Conservation (phyloP, 345 rosid genomes). For the Angophora floribunda region DNA sequence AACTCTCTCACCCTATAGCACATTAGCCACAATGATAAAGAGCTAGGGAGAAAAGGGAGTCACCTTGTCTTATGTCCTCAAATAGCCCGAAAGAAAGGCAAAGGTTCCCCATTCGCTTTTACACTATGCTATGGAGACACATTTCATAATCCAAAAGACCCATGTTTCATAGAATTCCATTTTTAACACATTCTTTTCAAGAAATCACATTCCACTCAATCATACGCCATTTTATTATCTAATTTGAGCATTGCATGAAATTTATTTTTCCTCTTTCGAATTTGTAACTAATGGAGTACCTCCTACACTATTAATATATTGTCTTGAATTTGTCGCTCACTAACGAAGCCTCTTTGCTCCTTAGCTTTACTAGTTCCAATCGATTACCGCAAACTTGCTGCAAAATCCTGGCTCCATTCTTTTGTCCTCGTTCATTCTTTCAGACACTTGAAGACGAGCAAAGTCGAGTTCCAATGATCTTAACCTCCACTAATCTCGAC, state of each 20-base stretch:
- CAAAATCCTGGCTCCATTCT: background rate
- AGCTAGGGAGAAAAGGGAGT: background rate
- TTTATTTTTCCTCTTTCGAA: background rate
- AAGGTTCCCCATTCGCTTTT: background rate
- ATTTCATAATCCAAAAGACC: background rate
- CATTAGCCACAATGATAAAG: background rate
- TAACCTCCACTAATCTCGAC: background rate
- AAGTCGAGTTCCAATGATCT: background rate
- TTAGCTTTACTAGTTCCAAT: background rate
- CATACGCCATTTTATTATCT: background rate
- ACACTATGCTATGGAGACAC: background rate
- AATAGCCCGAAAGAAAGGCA: background rate
- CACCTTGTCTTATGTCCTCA: background rate
- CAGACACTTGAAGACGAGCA: background rate
- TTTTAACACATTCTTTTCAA: accelerated
- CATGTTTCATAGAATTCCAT: background rate
- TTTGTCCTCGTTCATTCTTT: background rate
- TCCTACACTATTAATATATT: background rate
- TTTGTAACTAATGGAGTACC: accelerated
- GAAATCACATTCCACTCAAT: background rate
- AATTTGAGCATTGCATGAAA: background rate
- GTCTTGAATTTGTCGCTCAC: background rate
- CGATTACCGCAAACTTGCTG: background rate
- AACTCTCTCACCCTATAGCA: background rate
- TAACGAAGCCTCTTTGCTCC: background rate